Evolutionary conservation across 331 rosid species (phyloP), one percentile per base, ranked within the genome.

Genomic region (Quercus lobata): DNA sequence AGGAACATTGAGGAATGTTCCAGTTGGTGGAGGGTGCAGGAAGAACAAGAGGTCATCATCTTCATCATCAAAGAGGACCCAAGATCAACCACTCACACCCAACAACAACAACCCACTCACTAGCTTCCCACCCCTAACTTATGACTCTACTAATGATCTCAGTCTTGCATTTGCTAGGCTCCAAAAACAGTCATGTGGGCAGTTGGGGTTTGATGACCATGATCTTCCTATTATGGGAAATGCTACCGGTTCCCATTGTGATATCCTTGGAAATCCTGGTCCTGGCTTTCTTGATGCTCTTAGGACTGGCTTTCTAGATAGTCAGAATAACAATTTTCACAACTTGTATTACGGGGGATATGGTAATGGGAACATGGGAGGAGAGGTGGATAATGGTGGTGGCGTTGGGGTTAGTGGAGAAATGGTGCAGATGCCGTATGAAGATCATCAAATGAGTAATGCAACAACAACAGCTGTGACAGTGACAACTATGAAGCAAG

Each of bases 11-110:
- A 91, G 99, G 76, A 96, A 96, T 84, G 97, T 96, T 85, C 99
- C 99, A 14, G 98, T 96, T 66, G 99, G 99, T 69, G 99, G 99
- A 63, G 98, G 97, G 4, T 96, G 98, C 88, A 84, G 99, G 87
- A 96, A 91, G 89, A 96, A 96, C 92, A 93, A 88, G 70, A 89
- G 98, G 57, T 87, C 94, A 5, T 91, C 93, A 9, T 84, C 93
- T 29, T 76, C 92, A 10, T 69, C 93, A 4, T 86, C 93, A 19
- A 92, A 87, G 79, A 87, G 89, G 77, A 69, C 69, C 6, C 97
- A 89, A 66, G 97, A 94, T 74, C 96, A 90, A 60, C 66, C 86
- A 49, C 87, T 86, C 85, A 78, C 85, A 1, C 84, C 90, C 24
- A 88, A 78, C 83, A 82, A 78, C 83, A 82, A 77, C 71, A 88